Base-by-base conservation (phyloP, 108 stramenopile genomes). In the Nannochloropsis oceanica region DNA sequence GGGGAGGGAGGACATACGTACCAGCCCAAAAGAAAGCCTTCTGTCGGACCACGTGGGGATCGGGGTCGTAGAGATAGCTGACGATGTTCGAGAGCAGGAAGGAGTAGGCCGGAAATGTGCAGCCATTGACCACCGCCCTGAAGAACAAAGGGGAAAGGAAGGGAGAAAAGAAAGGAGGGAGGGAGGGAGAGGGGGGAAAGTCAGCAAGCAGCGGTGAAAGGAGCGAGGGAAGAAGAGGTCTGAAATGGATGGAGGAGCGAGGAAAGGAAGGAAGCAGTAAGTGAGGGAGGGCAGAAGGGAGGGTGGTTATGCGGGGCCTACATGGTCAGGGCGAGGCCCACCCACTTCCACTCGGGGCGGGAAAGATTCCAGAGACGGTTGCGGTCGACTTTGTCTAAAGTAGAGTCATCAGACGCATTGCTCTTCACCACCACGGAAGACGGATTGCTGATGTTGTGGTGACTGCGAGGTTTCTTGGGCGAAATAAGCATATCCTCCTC, bases 311-410 rank as follows among this genome's bases (percentile, higher is more conserved):
- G 34, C 34, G 5, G 34, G 34, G 5, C 34, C 34, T 34, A 34
- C 34, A 73, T 73, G 59, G n/a, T 73, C n/a, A 73, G 5, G n/a
- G 86, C 82, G 20, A 86, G 26, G 18, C 8, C 26, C 42, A 86
- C 50, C 26, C 43, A 86, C 11, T 43, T 43, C 25, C 86, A 50
- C 82, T 86, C 86, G 73, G 86, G 86, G 44, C 82, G 82, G 8
- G 81, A 43, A 25, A 86, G 73, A 8, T 73, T 50, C 86, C 86
- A 86, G 59, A 86, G 86, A 26, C 86, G 80, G 81, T 44, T 81
- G 25, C 85, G 43, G 42, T 79, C 79, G 12, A 82, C 86, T 73
- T 79, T 86, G 82, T 42, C 81, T 42, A 20, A 11, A 10, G 11
- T 10, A 42, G 79, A 5, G 5, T 79, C 79, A 34, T 34, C 34